A percentile compares a stretch with the other conserved stretches of the same genome.
Evolutionary conservation across 257 asterid genomes (phyloP).

Genomic region (Thymus quinquecostatus): DNA sequence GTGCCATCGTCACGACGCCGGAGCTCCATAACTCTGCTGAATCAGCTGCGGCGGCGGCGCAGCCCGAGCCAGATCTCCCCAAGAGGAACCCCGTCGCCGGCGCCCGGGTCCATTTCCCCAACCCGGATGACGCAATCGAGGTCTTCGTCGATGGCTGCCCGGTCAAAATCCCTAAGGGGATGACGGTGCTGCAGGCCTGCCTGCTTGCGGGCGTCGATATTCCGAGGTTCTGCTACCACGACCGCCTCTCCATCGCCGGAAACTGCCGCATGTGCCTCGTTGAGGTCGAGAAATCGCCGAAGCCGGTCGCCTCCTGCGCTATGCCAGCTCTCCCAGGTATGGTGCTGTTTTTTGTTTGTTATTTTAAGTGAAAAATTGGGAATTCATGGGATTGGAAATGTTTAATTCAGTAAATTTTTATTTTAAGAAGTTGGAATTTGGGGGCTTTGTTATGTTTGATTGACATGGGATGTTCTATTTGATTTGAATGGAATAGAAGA

Average conservation of each 20-base stretch:
- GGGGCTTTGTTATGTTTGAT: not conserved
- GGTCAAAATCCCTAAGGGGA: slow-evolving; percentile 88
- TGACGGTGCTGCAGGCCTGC: slow-evolving; percentile 97
- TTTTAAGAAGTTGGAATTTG: not conserved
- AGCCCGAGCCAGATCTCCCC: slow-evolving; percentile 68
- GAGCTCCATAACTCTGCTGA: slow-evolving; percentile 71
- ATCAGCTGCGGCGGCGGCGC: slow-evolving; percentile 54
- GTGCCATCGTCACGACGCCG: slow-evolving; percentile 77
- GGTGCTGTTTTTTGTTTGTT: not conserved
- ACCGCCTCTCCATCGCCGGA: slow-evolving; percentile 87
- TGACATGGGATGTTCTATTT: not conserved
- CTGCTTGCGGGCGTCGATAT: slow-evolving; percentile 90
- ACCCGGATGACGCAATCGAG: slow-evolving; percentile 87
- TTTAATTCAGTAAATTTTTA: not conserved
- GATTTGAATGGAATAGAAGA: slow-evolving; percentile 1
- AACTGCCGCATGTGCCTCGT: slow-evolving; percentile 98
- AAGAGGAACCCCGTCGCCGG: slow-evolving; percentile 72
- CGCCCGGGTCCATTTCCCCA: slow-evolving; percentile 76
- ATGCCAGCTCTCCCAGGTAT: slow-evolving; percentile 97
- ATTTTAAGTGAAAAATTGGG: not conserved
- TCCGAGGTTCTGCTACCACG: slow-evolving; percentile 87
- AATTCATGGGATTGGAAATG: slow-evolving; percentile 1
- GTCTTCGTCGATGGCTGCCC: slow-evolving; percentile 92
- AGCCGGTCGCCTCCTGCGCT: slow-evolving; percentile 97
- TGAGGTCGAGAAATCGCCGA: slow-evolving; percentile 95